Conservation (phyloP, 257 asterid species). For the Solanum appendiculatum region DNA sequence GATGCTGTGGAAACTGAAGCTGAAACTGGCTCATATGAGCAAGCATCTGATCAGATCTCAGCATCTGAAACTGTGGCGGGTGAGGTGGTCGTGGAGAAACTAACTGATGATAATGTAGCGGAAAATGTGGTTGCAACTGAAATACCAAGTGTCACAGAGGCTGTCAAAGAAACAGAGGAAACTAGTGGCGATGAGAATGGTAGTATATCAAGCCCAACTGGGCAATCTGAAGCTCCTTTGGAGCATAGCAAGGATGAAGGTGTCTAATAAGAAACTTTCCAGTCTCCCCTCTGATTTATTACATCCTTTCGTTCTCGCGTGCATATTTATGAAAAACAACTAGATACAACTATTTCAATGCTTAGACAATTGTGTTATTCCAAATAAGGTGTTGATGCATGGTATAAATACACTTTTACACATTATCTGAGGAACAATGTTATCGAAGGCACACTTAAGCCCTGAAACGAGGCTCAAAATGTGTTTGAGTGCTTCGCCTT, state of each 20-base stretch:
- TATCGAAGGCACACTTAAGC: not conserved
- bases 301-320: not conserved
- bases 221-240: slow-evolving; percentile 11
- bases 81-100: slow-evolving; percentile 12
- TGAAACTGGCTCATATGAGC: slow-evolving; percentile 14
- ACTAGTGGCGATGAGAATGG: slow-evolving; percentile 15
- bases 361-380: not conserved
- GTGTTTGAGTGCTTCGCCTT: not conserved
- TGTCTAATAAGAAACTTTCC: slow-evolving; percentile 14
- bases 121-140: slow-evolving; percentile 21
- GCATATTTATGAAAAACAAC: not conserved
- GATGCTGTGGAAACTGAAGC: slow-evolving; percentile 25
- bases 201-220: slow-evolving; percentile 23
- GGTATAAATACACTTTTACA: not conserved
- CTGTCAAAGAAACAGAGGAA: slow-evolving; percentile 25
- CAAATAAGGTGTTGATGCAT: not conserved
- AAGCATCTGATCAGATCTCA: slow-evolving; percentile 11
- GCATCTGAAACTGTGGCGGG: slow-evolving; percentile 10
- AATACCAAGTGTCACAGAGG: not conserved
- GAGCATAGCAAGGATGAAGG: slow-evolving; percentile 30
- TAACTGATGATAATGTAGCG: slow-evolving; percentile 13
- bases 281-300: not conserved
- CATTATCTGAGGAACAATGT: not conserved
- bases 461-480: not conserved
- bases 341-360: not conserved